Conservation (phyloP, 2,329 filamentous ascomycete species). For the Ophioceras dolichostomum region DNA sequence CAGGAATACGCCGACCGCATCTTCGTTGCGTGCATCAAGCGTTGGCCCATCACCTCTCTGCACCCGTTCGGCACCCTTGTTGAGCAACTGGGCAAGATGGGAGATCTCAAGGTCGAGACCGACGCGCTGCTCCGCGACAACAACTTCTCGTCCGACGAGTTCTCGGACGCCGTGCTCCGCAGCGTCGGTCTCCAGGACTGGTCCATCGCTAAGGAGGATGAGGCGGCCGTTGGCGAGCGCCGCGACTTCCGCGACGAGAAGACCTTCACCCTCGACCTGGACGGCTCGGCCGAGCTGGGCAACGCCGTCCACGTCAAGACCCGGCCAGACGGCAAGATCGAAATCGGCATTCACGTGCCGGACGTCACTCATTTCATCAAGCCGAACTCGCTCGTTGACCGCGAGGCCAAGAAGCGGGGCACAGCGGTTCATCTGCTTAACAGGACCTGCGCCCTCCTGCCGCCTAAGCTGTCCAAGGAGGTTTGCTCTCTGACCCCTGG, state of each 20-base stretch:
- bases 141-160: constrained; percentile 96
- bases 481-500: constrained; percentile 78
- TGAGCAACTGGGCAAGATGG: constrained; percentile 94
- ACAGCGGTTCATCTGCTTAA: constrained; percentile 94
- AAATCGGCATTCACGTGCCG: constrained; percentile 89
- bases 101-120: constrained; percentile 93
- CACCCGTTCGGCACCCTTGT: constrained; percentile 97
- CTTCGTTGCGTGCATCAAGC: constrained; percentile 97
- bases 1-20: constrained; percentile 96
- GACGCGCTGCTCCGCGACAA: constrained; percentile 95
- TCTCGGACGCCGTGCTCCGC: constrained; percentile 89
- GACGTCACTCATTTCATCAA: constrained; percentile 97
- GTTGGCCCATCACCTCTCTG: constrained; percentile 98
- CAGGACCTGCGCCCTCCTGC: constrained; percentile 76
- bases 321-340: constrained; percentile 70
- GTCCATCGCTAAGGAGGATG: constrained; percentile 74
- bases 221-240: constrained; percentile 58
- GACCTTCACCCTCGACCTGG: constrained; percentile 85
- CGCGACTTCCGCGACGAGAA: constrained; percentile 85
- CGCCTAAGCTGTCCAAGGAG: constrained; percentile 71
- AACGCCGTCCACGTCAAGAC: constrained; percentile 89
- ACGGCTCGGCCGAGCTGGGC: constrained; percentile 76
- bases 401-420: constrained; percentile 94
- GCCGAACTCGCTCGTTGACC: constrained; percentile 85
- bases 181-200: constrained; percentile 89